Percentiles rank a stretch among this genome's conserved stretches.
phyloP scores from a whole-genome alignment of 1,284 basidiomycete genomes.

The Porogramme epimiltina region DNA sequence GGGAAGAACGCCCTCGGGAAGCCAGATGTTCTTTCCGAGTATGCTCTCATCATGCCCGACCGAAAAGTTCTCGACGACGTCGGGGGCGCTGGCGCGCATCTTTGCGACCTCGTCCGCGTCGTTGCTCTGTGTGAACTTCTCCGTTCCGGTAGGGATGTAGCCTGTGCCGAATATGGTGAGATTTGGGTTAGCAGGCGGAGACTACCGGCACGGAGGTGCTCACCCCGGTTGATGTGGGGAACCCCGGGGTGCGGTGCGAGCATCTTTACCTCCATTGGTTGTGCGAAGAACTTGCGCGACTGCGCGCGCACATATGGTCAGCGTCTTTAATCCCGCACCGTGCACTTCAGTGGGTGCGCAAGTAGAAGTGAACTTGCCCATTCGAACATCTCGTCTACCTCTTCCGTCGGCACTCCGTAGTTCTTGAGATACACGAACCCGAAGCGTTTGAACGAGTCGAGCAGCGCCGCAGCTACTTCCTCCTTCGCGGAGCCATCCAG shows the following conservation, averaged over 20 bases:
- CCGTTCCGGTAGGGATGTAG: no score
- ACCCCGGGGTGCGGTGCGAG: conserved; percentile 54
- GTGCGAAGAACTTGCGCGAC: conserved; percentile 51
- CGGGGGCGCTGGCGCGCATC: conserved; percentile 38
- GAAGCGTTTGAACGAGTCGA: conserved; percentile 11
- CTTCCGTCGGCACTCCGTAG: conserved; percentile 38
- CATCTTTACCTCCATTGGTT: conserved; percentile 49
- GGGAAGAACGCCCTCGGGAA: conserved; percentile 52
- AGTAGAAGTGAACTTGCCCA: conserved; percentile 40
- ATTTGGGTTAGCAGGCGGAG: conserved; percentile 29
- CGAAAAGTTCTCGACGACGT: conserved; percentile 58
- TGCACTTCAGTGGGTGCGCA: no score
- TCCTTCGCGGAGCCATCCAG: conserved; percentile 26
- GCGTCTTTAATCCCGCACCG: no score
- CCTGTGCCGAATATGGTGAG: no score
- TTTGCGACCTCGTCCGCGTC: conserved; percentile 37
- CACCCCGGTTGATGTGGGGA: conserved; percentile 52
- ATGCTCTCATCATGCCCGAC: conserved; percentile 45
- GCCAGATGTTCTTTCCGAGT: conserved; percentile 55
- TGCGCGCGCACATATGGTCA: no score
- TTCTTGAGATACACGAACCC: conserved; percentile 44
- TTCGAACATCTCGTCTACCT: conserved; percentile 50
- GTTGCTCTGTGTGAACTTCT: conserved; percentile 40
- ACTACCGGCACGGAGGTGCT: conserved; percentile 36
- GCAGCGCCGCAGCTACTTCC: conserved; percentile 26